These are phyloP conservation scores for Zygoascus flipseniorum DNA, from an alignment of 805 yeast genomes.

Conservation along the genomic window DNA sequence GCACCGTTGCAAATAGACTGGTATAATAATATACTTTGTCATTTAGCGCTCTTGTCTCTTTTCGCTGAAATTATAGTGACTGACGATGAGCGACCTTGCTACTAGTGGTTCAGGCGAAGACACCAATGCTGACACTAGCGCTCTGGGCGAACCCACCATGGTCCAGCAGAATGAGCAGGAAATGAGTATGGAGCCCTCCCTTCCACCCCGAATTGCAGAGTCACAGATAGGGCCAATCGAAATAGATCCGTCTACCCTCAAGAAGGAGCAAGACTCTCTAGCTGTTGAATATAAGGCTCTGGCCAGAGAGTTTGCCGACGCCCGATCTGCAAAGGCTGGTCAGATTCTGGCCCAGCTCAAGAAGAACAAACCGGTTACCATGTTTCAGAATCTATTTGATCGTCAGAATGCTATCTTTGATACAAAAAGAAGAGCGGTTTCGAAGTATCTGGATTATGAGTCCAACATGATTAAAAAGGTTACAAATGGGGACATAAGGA, in stretches of 20 bases:
- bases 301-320: not conserved
- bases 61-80: not conserved
- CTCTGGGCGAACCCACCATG: not conserved
- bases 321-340: not conserved
- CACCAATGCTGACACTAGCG: not conserved
- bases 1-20: not conserved
- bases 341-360: conserved; percentile 16
- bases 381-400: conserved; percentile 13
- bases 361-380: conserved; percentile 11
- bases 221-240: too few species aligned
- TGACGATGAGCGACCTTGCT: not conserved
- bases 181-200: not conserved
- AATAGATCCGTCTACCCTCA: not conserved
- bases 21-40: not conserved
- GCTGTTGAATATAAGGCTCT: not conserved
- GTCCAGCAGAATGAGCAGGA: not conserved
- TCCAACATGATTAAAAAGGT: conserved; percentile 12
- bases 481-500: conserved; percentile 17
- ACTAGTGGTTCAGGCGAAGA: not conserved
- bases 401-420: conserved; percentile 12
- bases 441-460: conserved; percentile 16
- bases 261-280: not conserved
- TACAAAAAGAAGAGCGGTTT: conserved; percentile 9
- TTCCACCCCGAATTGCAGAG: too few species aligned
- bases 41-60: not conserved